Conservation (phyloP, 768 basidiomycete species). For the Rhodotorula graminis region DNA sequence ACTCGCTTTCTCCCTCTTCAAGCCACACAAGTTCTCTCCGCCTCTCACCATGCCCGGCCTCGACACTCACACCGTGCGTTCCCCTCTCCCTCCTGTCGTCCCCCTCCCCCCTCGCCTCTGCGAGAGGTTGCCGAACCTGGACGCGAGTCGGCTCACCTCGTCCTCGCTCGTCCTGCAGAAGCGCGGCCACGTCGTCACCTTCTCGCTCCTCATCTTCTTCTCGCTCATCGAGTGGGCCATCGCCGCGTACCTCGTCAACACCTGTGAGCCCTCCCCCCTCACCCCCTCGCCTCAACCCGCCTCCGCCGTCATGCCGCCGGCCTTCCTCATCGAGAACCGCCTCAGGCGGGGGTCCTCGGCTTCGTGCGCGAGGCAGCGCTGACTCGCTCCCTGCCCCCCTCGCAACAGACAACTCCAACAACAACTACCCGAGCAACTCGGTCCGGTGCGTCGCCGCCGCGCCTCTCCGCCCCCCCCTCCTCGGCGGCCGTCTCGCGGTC, state of each 20-base stretch:
- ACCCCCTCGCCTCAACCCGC: not conserved
- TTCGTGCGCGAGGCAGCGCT: not conserved
- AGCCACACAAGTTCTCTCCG: not conserved
- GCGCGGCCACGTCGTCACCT: conserved; percentile 35
- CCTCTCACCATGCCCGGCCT: not conserved
- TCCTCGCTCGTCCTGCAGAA: not conserved
- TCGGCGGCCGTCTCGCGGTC: too few relatives aligned
- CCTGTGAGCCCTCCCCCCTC: not conserved
- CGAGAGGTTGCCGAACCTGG: not conserved
- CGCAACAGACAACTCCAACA: not conserved
- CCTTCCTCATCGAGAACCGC: not conserved
- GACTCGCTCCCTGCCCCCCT: not conserved
- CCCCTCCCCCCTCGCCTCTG: too few relatives aligned
- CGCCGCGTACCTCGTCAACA: conserved; percentile 27
- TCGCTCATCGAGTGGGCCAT: conserved; percentile 26
- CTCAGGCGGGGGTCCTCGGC: too few relatives aligned
- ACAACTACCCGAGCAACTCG: conserved; percentile 23
- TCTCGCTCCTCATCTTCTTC: conserved; percentile 34
- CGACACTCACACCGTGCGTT: conserved; percentile 14
- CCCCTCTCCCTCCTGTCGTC: not conserved
- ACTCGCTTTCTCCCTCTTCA: not conserved
- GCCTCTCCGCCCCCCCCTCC: not conserved
- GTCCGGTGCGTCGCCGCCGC: conserved; percentile 13
- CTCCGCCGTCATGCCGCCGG: not conserved
- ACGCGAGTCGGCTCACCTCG: not conserved